Evolutionary conservation across 805 yeast genomes (phyloP).

Genomic region (Ogataea haglerorum): DNA sequence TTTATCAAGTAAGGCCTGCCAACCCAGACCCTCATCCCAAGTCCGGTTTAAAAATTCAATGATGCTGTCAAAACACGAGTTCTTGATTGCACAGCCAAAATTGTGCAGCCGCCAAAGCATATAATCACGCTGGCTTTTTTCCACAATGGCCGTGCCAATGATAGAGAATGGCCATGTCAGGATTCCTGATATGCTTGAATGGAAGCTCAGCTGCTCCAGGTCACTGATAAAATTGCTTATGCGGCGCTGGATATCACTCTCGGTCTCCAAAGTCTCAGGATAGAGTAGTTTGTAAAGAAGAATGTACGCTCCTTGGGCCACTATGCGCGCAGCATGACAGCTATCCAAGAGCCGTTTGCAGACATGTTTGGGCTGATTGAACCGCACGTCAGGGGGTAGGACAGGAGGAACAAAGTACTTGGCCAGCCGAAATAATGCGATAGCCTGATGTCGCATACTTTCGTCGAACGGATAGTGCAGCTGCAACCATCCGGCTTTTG

Average conservation of each 20-base stretch:
- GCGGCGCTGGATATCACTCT: slow-evolving; percentile 12
- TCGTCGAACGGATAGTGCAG: slow-evolving; percentile 16
- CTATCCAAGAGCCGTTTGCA: slow-evolving; percentile 17
- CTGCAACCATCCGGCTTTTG: slow-evolving; percentile 35
- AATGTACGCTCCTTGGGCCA: slow-evolving; percentile 12
- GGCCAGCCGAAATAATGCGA: slow-evolving; percentile 10
- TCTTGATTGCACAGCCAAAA: slow-evolving; percentile 11
- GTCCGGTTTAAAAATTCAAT: slow-evolving; percentile 10
- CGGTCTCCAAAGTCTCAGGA: slow-evolving; percentile 9
- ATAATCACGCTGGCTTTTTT: slow-evolving; percentile 11
- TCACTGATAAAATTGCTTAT: slow-evolving; percentile 6
- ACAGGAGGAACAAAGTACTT: slow-evolving; percentile 17
- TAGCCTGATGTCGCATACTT: slow-evolving; percentile 6
- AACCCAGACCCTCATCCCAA: slow-evolving; percentile 14
- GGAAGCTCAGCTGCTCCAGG: slow-evolving; percentile 11
- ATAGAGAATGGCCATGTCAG: slow-evolving; percentile 18
- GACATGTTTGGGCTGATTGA: slow-evolving; percentile 16
- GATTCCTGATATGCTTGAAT: slow-evolving; percentile 8
- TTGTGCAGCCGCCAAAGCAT: slow-evolving; percentile 10
- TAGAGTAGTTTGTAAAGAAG: slow-evolving; percentile 12
- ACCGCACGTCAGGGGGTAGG: slow-evolving; percentile 15
- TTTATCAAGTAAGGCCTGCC: slow-evolving; percentile 4
- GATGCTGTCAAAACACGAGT: slow-evolving; percentile 9
- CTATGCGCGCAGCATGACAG: slow-evolving; percentile 14
- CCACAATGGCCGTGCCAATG: slow-evolving; percentile 14